Percentiles rank a stretch among this genome's conserved stretches.
Evolutionary conservation across 176 grass and related monocot species (phyloP).

Genomic region (Puya raimondii): DNA sequence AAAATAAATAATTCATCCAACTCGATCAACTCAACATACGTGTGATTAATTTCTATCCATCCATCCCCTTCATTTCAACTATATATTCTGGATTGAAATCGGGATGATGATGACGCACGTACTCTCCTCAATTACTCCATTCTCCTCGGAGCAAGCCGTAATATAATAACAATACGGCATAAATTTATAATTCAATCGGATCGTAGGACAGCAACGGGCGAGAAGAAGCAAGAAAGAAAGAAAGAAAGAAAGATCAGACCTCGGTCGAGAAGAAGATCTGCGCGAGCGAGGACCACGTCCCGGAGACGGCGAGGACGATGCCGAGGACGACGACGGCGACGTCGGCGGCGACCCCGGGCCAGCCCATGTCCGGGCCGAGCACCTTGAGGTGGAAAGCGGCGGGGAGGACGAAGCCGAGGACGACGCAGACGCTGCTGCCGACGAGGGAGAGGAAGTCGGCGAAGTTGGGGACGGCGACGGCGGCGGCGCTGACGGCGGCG

Average conservation of each 20-base stretch:
- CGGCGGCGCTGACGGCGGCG: constrained; percentile 44
- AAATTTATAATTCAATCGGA: too few species aligned
- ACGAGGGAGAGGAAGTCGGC: constrained; percentile 87
- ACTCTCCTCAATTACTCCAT: too few species aligned
- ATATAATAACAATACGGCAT: too few species aligned
- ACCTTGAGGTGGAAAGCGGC: constrained; percentile 86
- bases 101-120: too few species aligned
- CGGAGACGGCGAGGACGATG: constrained; percentile 40
- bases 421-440: constrained; percentile 85
- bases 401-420: constrained; percentile 82
- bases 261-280: constrained; percentile 50
- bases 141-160: too few species aligned
- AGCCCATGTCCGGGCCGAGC: constrained; percentile 41
- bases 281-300: constrained; percentile 80
- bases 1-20: too few species aligned
- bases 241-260: constrained; percentile 2
- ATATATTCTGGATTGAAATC: too few species aligned
- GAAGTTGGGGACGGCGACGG: constrained; percentile 89
- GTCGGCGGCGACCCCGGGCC: constrained; percentile 27
- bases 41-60: too few species aligned
- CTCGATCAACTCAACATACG: too few species aligned
- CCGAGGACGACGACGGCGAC: constrained; percentile 44
- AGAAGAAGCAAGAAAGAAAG: too few species aligned
- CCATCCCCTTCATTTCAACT: too few species aligned
- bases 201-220: too few species aligned